Conservation (phyloP, 1,284 basidiomycete species). For the Tranzscheliella williamsii region DNA sequence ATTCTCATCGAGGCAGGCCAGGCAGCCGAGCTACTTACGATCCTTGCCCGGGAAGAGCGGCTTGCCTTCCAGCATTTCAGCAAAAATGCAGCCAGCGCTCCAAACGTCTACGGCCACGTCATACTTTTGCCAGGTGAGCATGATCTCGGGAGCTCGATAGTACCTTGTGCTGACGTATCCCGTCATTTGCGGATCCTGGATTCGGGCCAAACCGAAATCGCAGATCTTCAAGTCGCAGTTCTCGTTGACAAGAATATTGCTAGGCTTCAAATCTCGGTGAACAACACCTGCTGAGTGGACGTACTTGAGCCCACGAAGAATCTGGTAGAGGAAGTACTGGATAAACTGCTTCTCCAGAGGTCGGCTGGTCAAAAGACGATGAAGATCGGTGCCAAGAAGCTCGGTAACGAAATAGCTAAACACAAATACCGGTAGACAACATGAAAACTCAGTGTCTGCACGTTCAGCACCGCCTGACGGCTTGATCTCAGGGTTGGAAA, state of each 20-base stretch:
- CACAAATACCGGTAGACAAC: slow-evolving; percentile 63
- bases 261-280: slow-evolving; percentile 94
- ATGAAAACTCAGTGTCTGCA: neutral
- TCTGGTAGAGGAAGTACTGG: slow-evolving; percentile 99
- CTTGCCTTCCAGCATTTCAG: slow-evolving; percentile 99
- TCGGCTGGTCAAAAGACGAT: slow-evolving; percentile 91
- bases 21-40: slow-evolving; percentile 63
- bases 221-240: slow-evolving; percentile 99
- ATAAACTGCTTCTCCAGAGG: slow-evolving; percentile 99
- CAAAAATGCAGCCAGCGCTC: slow-evolving; percentile 99
- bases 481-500: too few species aligned
- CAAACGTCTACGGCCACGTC: slow-evolving; percentile 98
- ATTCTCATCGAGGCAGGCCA: neutral
- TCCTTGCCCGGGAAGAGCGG: slow-evolving; percentile 99
- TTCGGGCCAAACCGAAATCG: slow-evolving; percentile 92
- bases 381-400: slow-evolving; percentile 94
- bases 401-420: slow-evolving; percentile 99
- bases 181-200: slow-evolving; percentile 98
- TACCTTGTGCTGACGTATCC: slow-evolving; percentile 99
- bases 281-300: slow-evolving; percentile 99
- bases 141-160: slow-evolving; percentile 98
- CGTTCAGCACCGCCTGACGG: too few species aligned
- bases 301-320: slow-evolving; percentile 96
- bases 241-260: slow-evolving; percentile 99
- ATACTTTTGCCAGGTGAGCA: slow-evolving; percentile 99